These are phyloP conservation scores for Termitomyces sp. DNA, from an alignment of 768 basidiomycete genomes.

Conservation along the genomic window DNA sequence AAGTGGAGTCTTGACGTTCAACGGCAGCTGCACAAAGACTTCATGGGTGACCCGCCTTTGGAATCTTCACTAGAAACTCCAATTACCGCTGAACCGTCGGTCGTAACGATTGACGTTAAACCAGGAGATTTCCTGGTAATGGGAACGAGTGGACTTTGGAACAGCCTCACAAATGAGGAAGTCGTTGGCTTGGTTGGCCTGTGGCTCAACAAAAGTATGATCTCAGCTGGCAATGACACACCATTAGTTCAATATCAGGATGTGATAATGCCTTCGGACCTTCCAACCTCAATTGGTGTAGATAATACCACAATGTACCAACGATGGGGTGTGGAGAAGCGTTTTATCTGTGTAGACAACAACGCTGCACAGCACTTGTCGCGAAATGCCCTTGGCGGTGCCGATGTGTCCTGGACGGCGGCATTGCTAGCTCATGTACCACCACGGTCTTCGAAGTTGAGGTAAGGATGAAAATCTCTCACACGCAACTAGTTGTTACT, in stretches of 20 bases:
- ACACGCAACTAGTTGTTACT: neutral
- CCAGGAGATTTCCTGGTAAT: constrained; percentile 52
- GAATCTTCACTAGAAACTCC: neutral
- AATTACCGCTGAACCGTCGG: constrained; percentile 30
- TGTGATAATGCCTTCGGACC: constrained; percentile 16
- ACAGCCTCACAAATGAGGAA: constrained; percentile 49
- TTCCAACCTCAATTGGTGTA: constrained; percentile 24
- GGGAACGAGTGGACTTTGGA: constrained; percentile 49
- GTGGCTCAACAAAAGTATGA: constrained; percentile 28
- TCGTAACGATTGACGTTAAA: constrained; percentile 33
- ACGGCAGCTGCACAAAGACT: constrained; percentile 1
- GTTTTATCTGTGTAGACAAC: constrained; percentile 31
- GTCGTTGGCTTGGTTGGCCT: constrained; percentile 49
- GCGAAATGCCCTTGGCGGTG: constrained; percentile 48
- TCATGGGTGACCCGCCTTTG: constrained; percentile 1
- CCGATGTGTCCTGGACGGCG: constrained; percentile 30
- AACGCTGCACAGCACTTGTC: constrained; percentile 45
- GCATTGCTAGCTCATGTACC: constrained; percentile 31
- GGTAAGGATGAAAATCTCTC: constrained; percentile 19
- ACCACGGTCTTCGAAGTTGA: constrained; percentile 27
- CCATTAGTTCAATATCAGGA: neutral
- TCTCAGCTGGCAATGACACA: neutral
- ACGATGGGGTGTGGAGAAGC: constrained; percentile 31
- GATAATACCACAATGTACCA: constrained; percentile 31
- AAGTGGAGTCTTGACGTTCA: constrained; percentile 3